Evolutionary conservation across 352 stramenopile genomes (phyloP), one percentile per base, ranked within the genome.

Genomic region (Globisporangium spinosum): DNA sequence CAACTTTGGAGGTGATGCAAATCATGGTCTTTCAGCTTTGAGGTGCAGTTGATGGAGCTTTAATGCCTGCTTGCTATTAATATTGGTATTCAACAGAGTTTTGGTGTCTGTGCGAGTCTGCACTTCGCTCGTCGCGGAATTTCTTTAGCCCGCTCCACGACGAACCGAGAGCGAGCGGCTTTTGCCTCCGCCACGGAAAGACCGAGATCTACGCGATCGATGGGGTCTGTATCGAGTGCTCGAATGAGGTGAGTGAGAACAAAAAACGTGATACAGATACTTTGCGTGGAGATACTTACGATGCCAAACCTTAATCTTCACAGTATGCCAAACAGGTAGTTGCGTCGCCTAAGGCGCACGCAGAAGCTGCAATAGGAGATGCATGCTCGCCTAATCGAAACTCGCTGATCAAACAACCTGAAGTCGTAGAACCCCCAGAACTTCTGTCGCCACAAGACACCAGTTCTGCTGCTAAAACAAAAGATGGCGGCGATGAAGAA

Each of bases 181-280:
- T 91, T 72, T 93, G 85, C 56, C 34, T 93, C 2, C 80, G 85
- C 0, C 85, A 93, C 47, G 81, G 81, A 0, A 70, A 69, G 9
- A 64, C 70, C 0, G 74, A 81, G 20, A 29, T 77, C 2, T 90
- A 77, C 55, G 69, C 67, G 4, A 68, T 80, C 3, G 84, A 93
- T 56, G 70, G 68, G 7, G 70, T 85, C 56, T 93, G 85, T 47
- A 65, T 80, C 1, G 56, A 76, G 10, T 93, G 84, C 34, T 67
- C 77, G 3, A 47, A 54, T 3, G 77, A 93, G 79, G 82, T 91
- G 51, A 7, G 73, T 23, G 8, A 29, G 20, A 32, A 32, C 29
- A 32, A 32, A 32, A 32, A 32, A 32, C 4, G 29, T 32, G 29
- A 32, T 32, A 32, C 29, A 32, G 29, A 32, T 7, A 53, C 45